These are phyloP conservation scores for Chaetomium sp. DNA, from an alignment of 2,329 filamentous ascomycete species.

Conservation along the genomic window DNA sequence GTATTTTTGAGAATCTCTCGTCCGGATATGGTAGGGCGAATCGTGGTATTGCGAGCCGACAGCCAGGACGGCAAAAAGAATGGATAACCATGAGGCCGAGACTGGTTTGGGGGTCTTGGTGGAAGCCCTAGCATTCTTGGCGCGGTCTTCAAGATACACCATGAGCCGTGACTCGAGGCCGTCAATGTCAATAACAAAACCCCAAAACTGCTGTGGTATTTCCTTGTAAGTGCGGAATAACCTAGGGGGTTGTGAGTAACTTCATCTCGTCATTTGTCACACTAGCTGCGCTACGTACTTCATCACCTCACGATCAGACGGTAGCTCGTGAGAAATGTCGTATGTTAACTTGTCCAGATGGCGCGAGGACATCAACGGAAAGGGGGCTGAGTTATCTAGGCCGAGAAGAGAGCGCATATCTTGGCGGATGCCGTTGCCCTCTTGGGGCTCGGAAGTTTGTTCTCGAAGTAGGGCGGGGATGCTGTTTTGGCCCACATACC, in stretches of 20 bases:
- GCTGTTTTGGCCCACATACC: conserved; percentile 61
- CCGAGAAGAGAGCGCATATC: conserved; percentile 62
- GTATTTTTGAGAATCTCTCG: conserved; percentile 53
- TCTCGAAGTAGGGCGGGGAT: conserved; percentile 60
- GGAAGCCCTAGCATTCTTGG: conserved; percentile 45
- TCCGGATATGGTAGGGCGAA: conserved; percentile 55
- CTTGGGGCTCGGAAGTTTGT: conserved; percentile 49
- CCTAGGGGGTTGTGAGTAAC: conserved; percentile 30
- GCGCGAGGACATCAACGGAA: conserved; percentile 58
- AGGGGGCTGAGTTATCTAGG: conserved; percentile 59
- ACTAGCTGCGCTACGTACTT: conserved; percentile 40
- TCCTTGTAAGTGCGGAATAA: conserved; percentile 62
- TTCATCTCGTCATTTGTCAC: neutral
- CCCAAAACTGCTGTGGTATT: conserved; percentile 62
- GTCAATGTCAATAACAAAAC: conserved; percentile 59
- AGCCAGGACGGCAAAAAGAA: conserved; percentile 58
- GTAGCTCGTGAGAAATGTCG: conserved; percentile 56
- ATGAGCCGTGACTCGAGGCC: conserved; percentile 59
- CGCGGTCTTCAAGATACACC: conserved; percentile 58
- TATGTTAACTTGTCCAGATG: conserved; percentile 54
- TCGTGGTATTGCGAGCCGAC: conserved; percentile 63
- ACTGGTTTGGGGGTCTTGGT: conserved; percentile 44
- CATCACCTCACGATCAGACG: conserved; percentile 59
- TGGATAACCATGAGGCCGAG: conserved; percentile 59
- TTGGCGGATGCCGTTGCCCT: conserved; percentile 49